phyloP scores from a whole-genome alignment of 108 stramenopile genomes.

The Asterionellopsis glacialis region DNA sequence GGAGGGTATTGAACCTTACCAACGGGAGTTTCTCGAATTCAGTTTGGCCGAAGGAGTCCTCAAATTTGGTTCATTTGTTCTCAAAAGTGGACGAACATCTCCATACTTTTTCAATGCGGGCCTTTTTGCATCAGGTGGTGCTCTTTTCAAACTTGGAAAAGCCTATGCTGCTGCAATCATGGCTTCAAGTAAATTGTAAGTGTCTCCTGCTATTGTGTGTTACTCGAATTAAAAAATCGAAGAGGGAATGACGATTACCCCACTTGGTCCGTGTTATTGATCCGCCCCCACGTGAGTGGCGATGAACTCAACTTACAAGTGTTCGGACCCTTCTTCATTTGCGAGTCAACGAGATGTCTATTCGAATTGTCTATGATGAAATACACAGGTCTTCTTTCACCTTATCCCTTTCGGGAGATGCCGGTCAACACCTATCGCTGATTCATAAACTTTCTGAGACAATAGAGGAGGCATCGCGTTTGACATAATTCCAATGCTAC shows the following conservation, averaged over 20 bases:
- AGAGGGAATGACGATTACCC: constrained; percentile 47
- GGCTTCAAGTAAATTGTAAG: constrained; percentile 79
- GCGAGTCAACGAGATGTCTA: constrained; percentile 9
- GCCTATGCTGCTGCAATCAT: constrained; percentile 92
- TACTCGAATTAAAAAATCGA: background rate
- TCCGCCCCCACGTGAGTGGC: constrained; percentile 81
- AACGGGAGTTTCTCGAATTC: constrained; percentile 92
- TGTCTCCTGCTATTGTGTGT: constrained; percentile 11
- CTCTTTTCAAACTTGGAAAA: constrained; percentile 77
- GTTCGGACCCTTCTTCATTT: constrained; percentile 29
- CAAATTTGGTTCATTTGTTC: constrained; percentile 93
- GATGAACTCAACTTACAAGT: constrained; percentile 59
- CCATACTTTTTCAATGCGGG: constrained; percentile 99
- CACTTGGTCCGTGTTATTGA: constrained; percentile 83
- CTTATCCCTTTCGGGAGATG: constrained; percentile 60
- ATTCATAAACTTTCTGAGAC: constrained; percentile 67
- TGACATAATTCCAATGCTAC: too few species aligned
- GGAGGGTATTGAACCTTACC: constrained; percentile 50
- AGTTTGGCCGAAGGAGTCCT: constrained; percentile 86
- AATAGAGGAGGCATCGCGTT: background rate
- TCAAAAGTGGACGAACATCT: constrained; percentile 95
- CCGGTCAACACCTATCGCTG: constrained; percentile 76
- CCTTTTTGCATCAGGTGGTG: constrained; percentile 77
- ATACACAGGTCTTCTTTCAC: constrained; percentile 77
- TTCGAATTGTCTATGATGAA: constrained; percentile 38